phyloP scores from a whole-genome alignment of 345 rosid species.

The Brassica cretica region DNA sequence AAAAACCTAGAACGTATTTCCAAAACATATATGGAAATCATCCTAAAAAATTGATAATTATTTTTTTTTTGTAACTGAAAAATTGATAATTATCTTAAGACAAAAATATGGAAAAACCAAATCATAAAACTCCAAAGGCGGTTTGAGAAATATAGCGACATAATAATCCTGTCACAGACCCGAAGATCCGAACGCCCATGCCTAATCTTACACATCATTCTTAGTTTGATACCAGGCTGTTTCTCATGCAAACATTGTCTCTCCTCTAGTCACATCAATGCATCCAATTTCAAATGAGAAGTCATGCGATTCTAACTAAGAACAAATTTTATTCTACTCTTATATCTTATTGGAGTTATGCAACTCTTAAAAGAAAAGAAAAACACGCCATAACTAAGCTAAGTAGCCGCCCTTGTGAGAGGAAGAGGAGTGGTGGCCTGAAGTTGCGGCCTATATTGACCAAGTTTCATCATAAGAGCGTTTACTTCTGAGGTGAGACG shows the following conservation, averaged over 20 bases:
- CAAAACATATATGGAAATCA: too few species aligned
- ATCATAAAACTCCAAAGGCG: too few species aligned
- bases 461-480: neutral
- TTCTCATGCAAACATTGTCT: neutral
- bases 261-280: neutral
- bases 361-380: neutral
- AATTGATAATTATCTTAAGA: too few species aligned
- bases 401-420: neutral
- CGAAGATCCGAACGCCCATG: too few species aligned
- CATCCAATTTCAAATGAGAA: neutral
- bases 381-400: neutral
- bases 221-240: neutral
- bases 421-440: neutral
- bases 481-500: conserved; percentile 2
- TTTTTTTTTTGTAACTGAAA: too few species aligned
- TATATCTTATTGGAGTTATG: neutral
- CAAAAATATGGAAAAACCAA: too few species aligned
- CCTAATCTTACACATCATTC: neutral
- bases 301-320: neutral
- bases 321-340: neutral
- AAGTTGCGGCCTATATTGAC: neutral
- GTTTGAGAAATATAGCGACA: too few species aligned
- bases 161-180: too few species aligned
- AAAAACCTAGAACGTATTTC: too few species aligned
- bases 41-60: too few species aligned